Conservation (phyloP, 2,329 filamentous ascomycete genomes). For the Penicillium sp. region DNA sequence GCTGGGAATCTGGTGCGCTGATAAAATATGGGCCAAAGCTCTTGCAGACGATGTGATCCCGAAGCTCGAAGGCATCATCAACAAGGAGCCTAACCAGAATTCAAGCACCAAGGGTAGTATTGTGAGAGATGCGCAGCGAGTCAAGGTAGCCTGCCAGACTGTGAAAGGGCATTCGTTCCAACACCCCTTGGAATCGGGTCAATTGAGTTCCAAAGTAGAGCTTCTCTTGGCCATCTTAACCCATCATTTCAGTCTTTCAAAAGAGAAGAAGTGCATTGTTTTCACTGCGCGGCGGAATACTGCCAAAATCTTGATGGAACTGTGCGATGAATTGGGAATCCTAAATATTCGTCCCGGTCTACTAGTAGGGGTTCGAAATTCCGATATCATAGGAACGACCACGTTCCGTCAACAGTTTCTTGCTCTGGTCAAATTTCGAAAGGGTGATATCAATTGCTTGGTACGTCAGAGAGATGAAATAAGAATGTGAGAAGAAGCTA, state of each 20-base stretch:
- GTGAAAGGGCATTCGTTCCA: constrained; percentile 55
- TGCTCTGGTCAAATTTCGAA: constrained; percentile 65
- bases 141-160: constrained; percentile 59
- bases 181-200: constrained; percentile 34
- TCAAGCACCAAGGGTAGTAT: constrained; percentile 36
- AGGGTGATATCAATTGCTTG: constrained; percentile 32
- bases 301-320: constrained; percentile 67
- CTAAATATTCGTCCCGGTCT: constrained; percentile 60
- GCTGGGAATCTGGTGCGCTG: constrained; percentile 81
- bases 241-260: constrained; percentile 60
- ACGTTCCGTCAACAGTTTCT: constrained; percentile 73
- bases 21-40: constrained; percentile 73
- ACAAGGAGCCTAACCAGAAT: constrained; percentile 9
- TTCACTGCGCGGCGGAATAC: constrained; percentile 81
- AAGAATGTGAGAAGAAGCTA: not conserved
- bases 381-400: constrained; percentile 58
- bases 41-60: constrained; percentile 62
- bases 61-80: constrained; percentile 58
- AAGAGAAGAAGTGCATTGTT: constrained; percentile 72
- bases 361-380: constrained; percentile 61
- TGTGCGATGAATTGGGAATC: constrained; percentile 63
- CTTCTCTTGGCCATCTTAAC: constrained; percentile 61
- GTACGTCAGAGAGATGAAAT: constrained; percentile 2
- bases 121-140: constrained; percentile 54
- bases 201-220: constrained; percentile 72